These are phyloP conservation scores for Blastobotrys persicus DNA, from an alignment of 1,139 yeast species.

Conservation along the genomic window DNA sequence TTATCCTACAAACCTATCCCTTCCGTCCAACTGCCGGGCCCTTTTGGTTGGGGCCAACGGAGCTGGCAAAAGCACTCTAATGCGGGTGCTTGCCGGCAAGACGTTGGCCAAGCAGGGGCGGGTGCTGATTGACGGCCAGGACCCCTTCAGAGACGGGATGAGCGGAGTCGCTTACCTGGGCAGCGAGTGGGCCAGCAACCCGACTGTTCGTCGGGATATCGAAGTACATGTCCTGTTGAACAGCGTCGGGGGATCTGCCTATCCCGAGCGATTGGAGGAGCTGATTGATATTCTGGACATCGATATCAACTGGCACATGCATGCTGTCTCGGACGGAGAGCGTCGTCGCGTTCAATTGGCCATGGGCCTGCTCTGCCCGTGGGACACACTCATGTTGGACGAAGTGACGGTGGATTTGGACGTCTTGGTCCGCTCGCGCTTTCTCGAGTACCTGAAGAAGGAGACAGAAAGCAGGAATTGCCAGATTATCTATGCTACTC, in stretches of 20 bases:
- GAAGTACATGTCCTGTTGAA: slow-evolving; percentile 75
- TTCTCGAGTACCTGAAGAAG: slow-evolving; percentile 61
- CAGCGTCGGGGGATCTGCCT: slow-evolving; percentile 79
- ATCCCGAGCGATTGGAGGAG: slow-evolving; percentile 69
- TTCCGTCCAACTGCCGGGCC: slow-evolving; percentile 73
- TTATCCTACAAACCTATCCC: slow-evolving; percentile 54
- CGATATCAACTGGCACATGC: slow-evolving; percentile 90
- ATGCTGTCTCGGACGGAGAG: slow-evolving; percentile 88
- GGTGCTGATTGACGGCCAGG: slow-evolving; percentile 65
- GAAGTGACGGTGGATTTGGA: slow-evolving; percentile 97
- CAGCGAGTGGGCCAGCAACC: slow-evolving; percentile 96
- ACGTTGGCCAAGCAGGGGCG: slow-evolving; percentile 74
- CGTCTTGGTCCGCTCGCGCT: slow-evolving; percentile 78
- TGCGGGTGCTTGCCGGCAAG: slow-evolving; percentile 85
- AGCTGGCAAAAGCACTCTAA: slow-evolving; percentile 90
- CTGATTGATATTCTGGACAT: slow-evolving; percentile 76
- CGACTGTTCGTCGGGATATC: slow-evolving; percentile 84
- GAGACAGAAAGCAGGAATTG: slow-evolving; percentile 71
- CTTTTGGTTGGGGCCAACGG: slow-evolving; percentile 92
- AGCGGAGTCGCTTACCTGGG: slow-evolving; percentile 86
- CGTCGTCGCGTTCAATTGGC: slow-evolving; percentile 88
- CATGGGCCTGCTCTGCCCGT: slow-evolving; percentile 90
- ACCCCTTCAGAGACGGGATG: slow-evolving; percentile 70
- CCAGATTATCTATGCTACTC: slow-evolving; percentile 79
- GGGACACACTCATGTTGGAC: slow-evolving; percentile 79